phyloP scores from a whole-genome alignment of 441 rosid species.

The Pelargonium australe region DNA sequence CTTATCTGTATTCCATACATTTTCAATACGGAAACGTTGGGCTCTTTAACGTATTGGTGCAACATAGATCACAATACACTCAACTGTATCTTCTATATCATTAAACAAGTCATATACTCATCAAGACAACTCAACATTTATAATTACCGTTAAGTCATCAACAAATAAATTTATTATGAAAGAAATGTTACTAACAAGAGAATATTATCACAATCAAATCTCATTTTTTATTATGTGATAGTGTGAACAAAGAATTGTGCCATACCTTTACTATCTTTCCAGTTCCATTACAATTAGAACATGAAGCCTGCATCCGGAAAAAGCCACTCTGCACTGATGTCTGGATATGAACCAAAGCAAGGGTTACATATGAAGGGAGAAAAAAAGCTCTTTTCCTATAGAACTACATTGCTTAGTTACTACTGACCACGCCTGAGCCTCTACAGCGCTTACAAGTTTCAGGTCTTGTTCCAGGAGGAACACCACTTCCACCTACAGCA shows the following conservation, averaged over 20 bases:
- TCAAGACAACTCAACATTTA: neutral
- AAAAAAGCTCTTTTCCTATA: neutral
- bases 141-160: neutral
- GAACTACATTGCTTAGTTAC: neutral
- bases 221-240: neutral
- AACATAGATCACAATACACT: neutral
- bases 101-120: neutral
- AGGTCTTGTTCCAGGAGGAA: constrained; percentile 95
- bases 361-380: constrained; percentile 15
- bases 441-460: constrained; percentile 76
- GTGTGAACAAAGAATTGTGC: neutral
- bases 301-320: constrained; percentile 58
- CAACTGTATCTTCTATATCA: neutral
- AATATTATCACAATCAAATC: neutral
- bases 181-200: neutral
- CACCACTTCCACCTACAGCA: constrained; percentile 81
- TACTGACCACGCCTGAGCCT: constrained; percentile 88
- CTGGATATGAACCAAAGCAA: constrained; percentile 33
- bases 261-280: constrained; percentile 76
- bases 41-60: neutral
- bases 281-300: constrained; percentile 72
- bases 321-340: constrained; percentile 52
- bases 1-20: too few relatives aligned
- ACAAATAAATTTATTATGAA: too few relatives aligned
- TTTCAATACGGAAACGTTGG: neutral